Conservation (phyloP, 2,329 filamentous ascomycete genomes). For the Aspergillus fijiensis region DNA sequence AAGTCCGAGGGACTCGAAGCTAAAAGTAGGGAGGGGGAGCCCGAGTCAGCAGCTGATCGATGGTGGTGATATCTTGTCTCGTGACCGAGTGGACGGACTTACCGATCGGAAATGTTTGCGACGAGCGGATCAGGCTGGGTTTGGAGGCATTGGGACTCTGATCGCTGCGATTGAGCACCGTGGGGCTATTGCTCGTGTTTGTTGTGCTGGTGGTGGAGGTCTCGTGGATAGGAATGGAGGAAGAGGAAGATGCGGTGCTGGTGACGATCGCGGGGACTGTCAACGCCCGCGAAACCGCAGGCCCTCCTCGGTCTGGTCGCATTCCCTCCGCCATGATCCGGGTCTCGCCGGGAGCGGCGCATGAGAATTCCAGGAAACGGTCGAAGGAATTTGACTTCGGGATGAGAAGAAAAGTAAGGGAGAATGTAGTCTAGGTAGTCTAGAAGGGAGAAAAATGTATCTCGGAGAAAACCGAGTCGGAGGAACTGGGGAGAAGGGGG, state of each 20-base stretch:
- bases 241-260: conserved; percentile 21
- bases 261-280: conserved; percentile 29
- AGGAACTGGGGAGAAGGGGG: background rate
- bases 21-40: conserved; percentile 14
- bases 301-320: conserved; percentile 23
- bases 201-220: conserved; percentile 6
- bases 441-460: no score
- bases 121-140: conserved; percentile 18
- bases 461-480: background rate
- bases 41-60: conserved; percentile 12
- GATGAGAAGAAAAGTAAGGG: background rate
- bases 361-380: conserved; percentile 17
- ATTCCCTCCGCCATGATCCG: conserved; percentile 35
- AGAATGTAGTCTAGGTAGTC: background rate
- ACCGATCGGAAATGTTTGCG: conserved; percentile 29
- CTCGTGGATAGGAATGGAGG: conserved; percentile 14
- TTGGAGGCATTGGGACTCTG: conserved; percentile 12
- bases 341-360: conserved; percentile 20
- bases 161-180: conserved; percentile 9
- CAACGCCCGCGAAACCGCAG: conserved; percentile 25
- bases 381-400: background rate
- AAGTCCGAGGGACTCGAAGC: conserved; percentile 31
- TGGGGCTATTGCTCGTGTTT: conserved; percentile 8
- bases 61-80: conserved; percentile 5
- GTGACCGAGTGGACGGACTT: conserved; percentile 15